A percentile compares a stretch with the other conserved stretches of the same genome.
Conservation (phyloP, 2,329 filamentous ascomycete genomes). For the Cladophialophora carrionii region DNA sequence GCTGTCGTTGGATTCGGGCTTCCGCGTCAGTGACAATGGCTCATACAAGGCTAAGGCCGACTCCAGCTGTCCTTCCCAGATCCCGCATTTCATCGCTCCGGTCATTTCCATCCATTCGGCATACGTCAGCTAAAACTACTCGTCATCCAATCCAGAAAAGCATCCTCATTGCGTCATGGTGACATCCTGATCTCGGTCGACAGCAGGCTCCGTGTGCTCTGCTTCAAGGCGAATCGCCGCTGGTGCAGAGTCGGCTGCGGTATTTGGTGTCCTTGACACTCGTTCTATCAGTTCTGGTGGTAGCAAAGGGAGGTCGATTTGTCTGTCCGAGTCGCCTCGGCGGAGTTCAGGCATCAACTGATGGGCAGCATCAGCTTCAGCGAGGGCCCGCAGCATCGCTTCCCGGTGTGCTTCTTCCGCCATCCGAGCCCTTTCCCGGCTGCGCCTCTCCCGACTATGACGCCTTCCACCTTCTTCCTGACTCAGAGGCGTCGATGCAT, state of each 20-base stretch:
- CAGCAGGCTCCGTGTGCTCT: not conserved
- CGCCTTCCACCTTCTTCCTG: slow-evolving; percentile 29
- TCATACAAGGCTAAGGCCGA: not conserved
- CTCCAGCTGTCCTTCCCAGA: not conserved
- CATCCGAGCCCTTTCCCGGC: slow-evolving; percentile 27
- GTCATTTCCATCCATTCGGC: slow-evolving; percentile 9
- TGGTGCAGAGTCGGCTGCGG: slow-evolving; percentile 19
- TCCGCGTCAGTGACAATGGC: not conserved
- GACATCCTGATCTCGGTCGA: slow-evolving; percentile 31
- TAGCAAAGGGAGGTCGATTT: slow-evolving; percentile 30
- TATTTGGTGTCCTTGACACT: slow-evolving; percentile 24
- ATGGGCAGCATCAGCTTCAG: slow-evolving; percentile 33
- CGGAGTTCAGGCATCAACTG: slow-evolving; percentile 29
- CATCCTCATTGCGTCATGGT: slow-evolving; percentile 36
- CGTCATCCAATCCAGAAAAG: not conserved
- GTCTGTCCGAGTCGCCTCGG: slow-evolving; percentile 21
- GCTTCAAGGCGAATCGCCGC: slow-evolving; percentile 9
- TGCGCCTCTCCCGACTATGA: slow-evolving; percentile 25
- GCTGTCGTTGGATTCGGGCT: not conserved
- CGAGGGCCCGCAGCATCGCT: slow-evolving; percentile 32
- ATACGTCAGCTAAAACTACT: slow-evolving; percentile 4
- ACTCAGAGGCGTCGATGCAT: slow-evolving; percentile 29
- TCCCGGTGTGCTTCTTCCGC: slow-evolving; percentile 33
- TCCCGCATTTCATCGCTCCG: not conserved
- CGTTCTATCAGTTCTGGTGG: slow-evolving; percentile 33